Conservation (phyloP, 805 yeast genomes). For the Clavispora asparagi region DNA sequence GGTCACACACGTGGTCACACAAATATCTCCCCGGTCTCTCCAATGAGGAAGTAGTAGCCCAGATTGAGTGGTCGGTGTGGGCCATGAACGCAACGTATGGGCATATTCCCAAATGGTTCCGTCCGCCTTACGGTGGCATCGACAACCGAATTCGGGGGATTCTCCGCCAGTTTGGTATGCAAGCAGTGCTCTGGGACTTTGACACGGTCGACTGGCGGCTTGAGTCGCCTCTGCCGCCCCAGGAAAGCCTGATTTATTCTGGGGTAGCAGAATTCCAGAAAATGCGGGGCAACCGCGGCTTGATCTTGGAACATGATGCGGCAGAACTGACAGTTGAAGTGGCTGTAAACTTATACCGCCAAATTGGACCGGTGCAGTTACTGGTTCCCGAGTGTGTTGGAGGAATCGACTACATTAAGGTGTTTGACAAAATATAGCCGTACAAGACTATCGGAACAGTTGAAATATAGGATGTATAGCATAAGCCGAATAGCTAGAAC, state of each 20-base stretch:
- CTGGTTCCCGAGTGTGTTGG: conserved; percentile 77
- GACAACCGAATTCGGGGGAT: conserved; percentile 83
- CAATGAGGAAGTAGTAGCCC: conserved; percentile 82
- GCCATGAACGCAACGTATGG: conserved; percentile 93
- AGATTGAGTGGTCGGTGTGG: conserved; percentile 93
- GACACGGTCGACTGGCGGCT: conserved; percentile 86
- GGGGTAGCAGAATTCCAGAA: conserved; percentile 54
- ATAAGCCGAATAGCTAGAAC: too few species aligned
- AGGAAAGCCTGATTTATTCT: conserved; percentile 33
- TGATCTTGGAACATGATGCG: conserved; percentile 86
- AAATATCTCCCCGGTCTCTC: conserved; percentile 70
- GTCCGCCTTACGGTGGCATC: conserved; percentile 96
- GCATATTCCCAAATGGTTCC: conserved; percentile 84
- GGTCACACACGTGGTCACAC: conserved; percentile 92
- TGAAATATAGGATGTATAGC: too few species aligned
- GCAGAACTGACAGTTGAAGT: conserved; percentile 59
- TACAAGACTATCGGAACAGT: not conserved
- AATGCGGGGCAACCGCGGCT: conserved; percentile 39
- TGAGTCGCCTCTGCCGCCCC: not conserved
- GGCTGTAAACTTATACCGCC: conserved; percentile 51
- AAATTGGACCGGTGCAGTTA: conserved; percentile 49
- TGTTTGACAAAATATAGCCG: conserved; percentile 13
- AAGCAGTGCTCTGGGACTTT: conserved; percentile 83
- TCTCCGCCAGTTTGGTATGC: conserved; percentile 79
- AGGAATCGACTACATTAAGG: conserved; percentile 56